phyloP scores from a whole-genome alignment of 176 grass and related monocot genomes.

The Triticum urartu region DNA sequence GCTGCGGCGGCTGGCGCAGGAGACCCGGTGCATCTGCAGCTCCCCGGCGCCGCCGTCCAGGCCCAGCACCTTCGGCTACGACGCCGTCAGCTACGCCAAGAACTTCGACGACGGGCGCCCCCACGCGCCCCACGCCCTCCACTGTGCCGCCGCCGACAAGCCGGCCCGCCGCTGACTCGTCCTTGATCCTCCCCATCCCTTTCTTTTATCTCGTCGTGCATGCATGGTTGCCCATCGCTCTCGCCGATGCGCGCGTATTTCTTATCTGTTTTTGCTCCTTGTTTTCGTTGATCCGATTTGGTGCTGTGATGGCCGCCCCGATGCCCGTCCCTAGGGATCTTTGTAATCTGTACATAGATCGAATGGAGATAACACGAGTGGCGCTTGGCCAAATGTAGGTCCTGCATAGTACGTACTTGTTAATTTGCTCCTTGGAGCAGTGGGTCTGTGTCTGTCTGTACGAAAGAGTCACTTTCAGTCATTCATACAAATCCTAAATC shows the following conservation, averaged over 20 bases:
- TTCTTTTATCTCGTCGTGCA: constrained; percentile 17
- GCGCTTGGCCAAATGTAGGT: background rate
- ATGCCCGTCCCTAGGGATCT: background rate
- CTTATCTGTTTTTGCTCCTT: background rate
- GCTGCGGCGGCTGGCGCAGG: constrained; percentile 66
- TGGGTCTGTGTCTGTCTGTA: background rate
- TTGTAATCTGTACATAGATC: constrained; percentile 49
- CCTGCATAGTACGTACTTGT: background rate
- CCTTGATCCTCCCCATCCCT: background rate
- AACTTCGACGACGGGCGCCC: constrained; percentile 80
- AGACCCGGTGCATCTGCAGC: constrained; percentile 64
- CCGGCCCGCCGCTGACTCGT: constrained; percentile 18
- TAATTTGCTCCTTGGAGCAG: background rate
- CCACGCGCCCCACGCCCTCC: constrained; percentile 23
- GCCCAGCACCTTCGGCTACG: constrained; percentile 71
- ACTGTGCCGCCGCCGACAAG: background rate
- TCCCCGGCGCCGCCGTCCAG: constrained; percentile 37
- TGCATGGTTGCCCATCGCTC: background rate
- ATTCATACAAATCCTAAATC: too few species aligned
- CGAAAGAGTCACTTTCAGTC: too few species aligned
- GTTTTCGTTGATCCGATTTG: background rate
- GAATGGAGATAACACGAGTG: constrained; percentile 24
- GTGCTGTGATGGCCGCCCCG: constrained; percentile 15
- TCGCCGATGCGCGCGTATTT: background rate
- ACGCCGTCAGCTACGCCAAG: constrained; percentile 91